Percentiles rank a stretch among this genome's conserved stretches.
Conservation (phyloP, 23 red algal species). For the Gracilaria gracilis region DNA sequence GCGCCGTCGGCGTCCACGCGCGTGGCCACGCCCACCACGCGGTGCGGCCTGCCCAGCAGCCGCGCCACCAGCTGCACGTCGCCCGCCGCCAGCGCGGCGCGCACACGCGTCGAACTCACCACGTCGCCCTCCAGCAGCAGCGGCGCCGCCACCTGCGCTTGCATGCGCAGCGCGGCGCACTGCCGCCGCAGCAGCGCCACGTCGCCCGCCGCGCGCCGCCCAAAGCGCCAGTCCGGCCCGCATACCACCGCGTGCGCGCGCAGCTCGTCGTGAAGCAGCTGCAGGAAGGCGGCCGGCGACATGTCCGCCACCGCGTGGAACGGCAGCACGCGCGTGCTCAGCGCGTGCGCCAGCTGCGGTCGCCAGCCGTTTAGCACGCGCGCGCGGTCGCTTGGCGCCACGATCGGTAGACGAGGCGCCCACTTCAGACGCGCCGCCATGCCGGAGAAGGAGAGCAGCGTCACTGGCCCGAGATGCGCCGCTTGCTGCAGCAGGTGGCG, state of each 20-base stretch:
- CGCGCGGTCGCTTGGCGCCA: constrained; percentile 52
- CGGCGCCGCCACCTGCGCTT: constrained; percentile 23
- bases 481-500: constrained; percentile 73
- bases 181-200: constrained; percentile 57
- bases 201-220: constrained; percentile 64
- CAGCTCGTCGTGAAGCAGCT: constrained; percentile 32
- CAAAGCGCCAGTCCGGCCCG: constrained; percentile 88
- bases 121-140: constrained; percentile 11
- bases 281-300: constrained; percentile 60
- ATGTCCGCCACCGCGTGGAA: constrained; percentile 58
- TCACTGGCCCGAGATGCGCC: constrained; percentile 41
- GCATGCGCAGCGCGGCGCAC: constrained; percentile 5
- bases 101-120: constrained; percentile 59
- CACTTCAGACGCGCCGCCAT: constrained; percentile 59
- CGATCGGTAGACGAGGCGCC: constrained; percentile 54
- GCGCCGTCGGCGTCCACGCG: constrained; percentile 6
- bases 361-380: constrained; percentile 56
- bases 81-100: constrained; percentile 50
- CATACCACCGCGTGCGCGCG: constrained; percentile 80
- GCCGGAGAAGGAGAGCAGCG: constrained; percentile 68
- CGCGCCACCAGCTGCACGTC: constrained; percentile 49
- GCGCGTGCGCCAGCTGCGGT: not conserved
- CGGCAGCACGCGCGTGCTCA: constrained; percentile 33
- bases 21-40: constrained; percentile 40
- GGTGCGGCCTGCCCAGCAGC: constrained; percentile 71